These are phyloP conservation scores for Rhizopogon rudus DNA, from an alignment of 768 basidiomycete species.

Conservation along the genomic window DNA sequence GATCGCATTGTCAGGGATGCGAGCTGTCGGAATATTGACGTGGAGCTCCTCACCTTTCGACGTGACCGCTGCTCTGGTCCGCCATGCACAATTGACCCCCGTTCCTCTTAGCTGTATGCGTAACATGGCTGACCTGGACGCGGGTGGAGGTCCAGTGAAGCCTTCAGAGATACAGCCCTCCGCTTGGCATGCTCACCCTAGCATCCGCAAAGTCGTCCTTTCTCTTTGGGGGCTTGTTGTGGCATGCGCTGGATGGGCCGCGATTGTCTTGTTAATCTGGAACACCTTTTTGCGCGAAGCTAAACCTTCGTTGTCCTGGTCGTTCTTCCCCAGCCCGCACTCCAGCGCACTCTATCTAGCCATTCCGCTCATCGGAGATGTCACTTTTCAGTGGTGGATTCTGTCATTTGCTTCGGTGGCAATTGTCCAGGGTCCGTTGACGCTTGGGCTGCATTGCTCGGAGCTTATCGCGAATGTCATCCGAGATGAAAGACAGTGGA, in stretches of 20 bases:
- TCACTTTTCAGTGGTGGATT: too few species aligned
- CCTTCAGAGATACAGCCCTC: conserved; percentile 17
- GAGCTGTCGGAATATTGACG: conserved; percentile 20
- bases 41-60: conserved; percentile 30
- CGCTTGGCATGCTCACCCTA: conserved; percentile 21
- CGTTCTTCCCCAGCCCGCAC: conserved; percentile 16
- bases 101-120: conserved; percentile 21
- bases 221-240: conserved; percentile 20
- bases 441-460: background rate
- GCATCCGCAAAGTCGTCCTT: conserved; percentile 14
- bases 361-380: too few species aligned
- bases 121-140: conserved; percentile 8
- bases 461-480: background rate
- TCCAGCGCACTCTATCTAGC: too few species aligned
- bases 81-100: conserved; percentile 17
- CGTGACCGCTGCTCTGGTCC: conserved; percentile 24
- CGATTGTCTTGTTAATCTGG: conserved; percentile 10
- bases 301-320: conserved; percentile 9
- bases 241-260: conserved; percentile 19
- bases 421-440: background rate
- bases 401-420: background rate
- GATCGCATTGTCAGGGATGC: conserved; percentile 19
- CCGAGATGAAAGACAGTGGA: background rate
- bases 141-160: conserved; percentile 4
- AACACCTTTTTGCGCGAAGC: conserved; percentile 1